Evolutionary conservation across 768 basidiomycete species (phyloP).

Genomic region (Tulasnella calospora): DNA sequence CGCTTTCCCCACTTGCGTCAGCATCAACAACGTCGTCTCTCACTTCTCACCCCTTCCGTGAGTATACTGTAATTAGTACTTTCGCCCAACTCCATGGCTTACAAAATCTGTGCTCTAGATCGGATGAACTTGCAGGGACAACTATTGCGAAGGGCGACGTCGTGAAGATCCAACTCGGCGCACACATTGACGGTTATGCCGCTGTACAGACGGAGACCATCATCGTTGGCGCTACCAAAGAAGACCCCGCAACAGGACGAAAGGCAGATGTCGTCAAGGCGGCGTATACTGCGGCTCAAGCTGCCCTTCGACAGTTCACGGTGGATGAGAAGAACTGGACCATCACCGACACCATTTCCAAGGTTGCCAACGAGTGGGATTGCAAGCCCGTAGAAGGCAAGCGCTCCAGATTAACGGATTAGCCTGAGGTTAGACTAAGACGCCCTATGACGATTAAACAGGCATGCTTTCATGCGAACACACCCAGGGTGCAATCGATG

Average conservation of each 20-base stretch:
- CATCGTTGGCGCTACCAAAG: conserved; percentile 71
- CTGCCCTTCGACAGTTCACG: conserved; percentile 85
- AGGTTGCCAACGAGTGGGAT: conserved; percentile 64
- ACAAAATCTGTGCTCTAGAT: conserved; percentile 42
- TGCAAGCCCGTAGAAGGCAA: conserved; percentile 93
- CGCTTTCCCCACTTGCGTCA: conserved; percentile 90
- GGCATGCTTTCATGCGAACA: conserved; percentile 96
- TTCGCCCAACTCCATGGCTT: conserved; percentile 21
- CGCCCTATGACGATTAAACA: conserved; percentile 33
- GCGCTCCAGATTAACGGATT: conserved; percentile 29
- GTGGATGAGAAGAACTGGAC: conserved; percentile 93
- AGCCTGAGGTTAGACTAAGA: background rate
- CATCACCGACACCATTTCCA: conserved; percentile 79
- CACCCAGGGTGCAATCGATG: conserved; percentile 89
- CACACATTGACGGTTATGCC: conserved; percentile 97
- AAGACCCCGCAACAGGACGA: conserved; percentile 73
- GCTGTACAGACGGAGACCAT: conserved; percentile 91
- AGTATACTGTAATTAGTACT: background rate
- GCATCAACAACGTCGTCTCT: conserved; percentile 91
- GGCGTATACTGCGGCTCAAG: conserved; percentile 88
- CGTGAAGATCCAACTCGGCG: conserved; percentile 93
- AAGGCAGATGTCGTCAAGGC: conserved; percentile 91
- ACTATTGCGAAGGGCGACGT: conserved; percentile 79
- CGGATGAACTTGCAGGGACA: conserved; percentile 65
- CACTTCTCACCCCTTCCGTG: conserved; percentile 95